Evolutionary conservation across 805 yeast genomes (phyloP).

Genomic region (Kodamaea jinghongensis): DNA sequence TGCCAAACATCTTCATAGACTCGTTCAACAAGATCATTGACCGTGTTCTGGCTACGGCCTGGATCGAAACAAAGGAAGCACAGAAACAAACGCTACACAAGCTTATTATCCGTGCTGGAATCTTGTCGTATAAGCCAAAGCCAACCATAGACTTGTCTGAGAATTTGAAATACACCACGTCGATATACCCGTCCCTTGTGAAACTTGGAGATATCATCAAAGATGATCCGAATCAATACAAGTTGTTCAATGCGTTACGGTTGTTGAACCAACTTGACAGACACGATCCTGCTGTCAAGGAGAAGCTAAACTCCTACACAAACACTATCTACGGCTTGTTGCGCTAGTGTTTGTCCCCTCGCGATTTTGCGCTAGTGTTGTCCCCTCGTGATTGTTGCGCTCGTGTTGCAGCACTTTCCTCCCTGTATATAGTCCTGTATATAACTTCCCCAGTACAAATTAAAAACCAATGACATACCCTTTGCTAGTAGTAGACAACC

Average conservation of each 20-base stretch:
- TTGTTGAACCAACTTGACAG: slow-evolving; percentile 4
- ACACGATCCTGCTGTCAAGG: slow-evolving; percentile 3
- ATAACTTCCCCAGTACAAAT: background rate
- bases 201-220: slow-evolving; percentile 14
- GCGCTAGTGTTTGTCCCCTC: too few species aligned
- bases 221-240: background rate
- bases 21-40: slow-evolving; percentile 25
- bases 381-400: too few species aligned
- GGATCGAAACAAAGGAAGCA: slow-evolving; percentile 19
- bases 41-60: slow-evolving; percentile 23
- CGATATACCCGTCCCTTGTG: slow-evolving; percentile 22
- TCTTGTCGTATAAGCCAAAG: slow-evolving; percentile 28
- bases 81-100: slow-evolving; percentile 22
- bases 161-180: slow-evolving; percentile 14
- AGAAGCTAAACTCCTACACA: slow-evolving; percentile 5
- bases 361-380: too few species aligned
- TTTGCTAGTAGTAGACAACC: slow-evolving; percentile 4
- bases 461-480: slow-evolving; percentile 2
- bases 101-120: slow-evolving; percentile 26
- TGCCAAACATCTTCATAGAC: slow-evolving; percentile 19
- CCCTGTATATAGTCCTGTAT: slow-evolving; percentile 3
- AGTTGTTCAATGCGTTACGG: slow-evolving; percentile 7
- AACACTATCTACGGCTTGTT: background rate
- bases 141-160: slow-evolving; percentile 19
- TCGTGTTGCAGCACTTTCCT: too few species aligned